Conservation (phyloP, 2,329 filamentous ascomycete genomes). For the Paraconiothyrium brasiliense region DNA sequence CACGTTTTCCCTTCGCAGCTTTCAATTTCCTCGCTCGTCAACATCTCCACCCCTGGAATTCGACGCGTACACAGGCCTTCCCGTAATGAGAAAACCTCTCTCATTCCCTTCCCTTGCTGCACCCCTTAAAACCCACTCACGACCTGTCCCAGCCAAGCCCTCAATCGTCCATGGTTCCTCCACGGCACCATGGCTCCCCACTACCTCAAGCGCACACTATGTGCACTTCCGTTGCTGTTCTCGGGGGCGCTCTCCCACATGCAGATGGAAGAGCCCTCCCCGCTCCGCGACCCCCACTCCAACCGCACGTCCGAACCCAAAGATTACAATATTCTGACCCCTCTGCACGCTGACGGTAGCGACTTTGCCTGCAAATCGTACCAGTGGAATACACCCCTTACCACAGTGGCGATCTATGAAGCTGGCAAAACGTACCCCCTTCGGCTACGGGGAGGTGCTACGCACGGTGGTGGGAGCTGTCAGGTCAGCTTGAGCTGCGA, state of each 20-base stretch:
- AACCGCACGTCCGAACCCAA: conserved; percentile 54
- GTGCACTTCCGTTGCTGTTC: conserved; percentile 31
- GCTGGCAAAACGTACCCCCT: conserved; percentile 71
- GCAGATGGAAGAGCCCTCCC: conserved; percentile 65
- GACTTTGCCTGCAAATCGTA: conserved; percentile 83
- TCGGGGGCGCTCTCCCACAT: conserved; percentile 56
- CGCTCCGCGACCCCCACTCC: conserved; percentile 60
- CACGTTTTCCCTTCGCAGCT: not conserved
- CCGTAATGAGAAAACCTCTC: conserved; percentile 3
- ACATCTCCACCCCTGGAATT: conserved; percentile 34
- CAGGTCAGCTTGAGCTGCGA: conserved; percentile 80
- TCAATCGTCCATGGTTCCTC: conserved; percentile 22
- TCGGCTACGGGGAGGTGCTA: conserved; percentile 67
- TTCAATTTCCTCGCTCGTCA: not conserved
- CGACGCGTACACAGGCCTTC: conserved; percentile 33
- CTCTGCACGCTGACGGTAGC: conserved; percentile 67
- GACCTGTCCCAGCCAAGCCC: conserved; percentile 9
- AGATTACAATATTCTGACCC: conserved; percentile 78
- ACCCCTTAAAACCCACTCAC: conserved; percentile 15
- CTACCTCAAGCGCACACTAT: conserved; percentile 29
- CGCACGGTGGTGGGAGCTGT: conserved; percentile 77
- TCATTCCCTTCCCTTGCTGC: conserved; percentile 35
- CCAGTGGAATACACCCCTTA: conserved; percentile 60
- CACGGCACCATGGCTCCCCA: conserved; percentile 36
- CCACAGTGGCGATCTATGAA: conserved; percentile 67